Evolutionary conservation across 2,329 filamentous ascomycete species (phyloP).

Genomic region (Lomentospora prolificans): DNA sequence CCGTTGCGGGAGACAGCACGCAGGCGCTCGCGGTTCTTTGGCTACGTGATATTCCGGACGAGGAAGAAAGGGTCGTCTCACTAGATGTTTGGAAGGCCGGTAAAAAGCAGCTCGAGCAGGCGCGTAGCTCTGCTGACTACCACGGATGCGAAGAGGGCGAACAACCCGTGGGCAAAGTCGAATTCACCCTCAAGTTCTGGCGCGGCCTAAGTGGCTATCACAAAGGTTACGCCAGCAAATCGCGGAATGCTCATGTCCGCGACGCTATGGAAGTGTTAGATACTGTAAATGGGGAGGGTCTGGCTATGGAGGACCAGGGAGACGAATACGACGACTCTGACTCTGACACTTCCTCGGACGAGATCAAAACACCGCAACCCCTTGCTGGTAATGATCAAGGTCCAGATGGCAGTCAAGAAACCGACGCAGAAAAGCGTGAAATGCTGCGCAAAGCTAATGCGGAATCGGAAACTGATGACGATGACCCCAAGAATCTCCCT

Average conservation of each 20-base stretch:
- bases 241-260: constrained; percentile 21
- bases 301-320: constrained; percentile 25
- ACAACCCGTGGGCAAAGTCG: constrained; percentile 68
- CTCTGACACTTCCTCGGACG: not conserved
- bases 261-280: constrained; percentile 38
- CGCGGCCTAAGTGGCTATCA: constrained; percentile 4
- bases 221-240: constrained; percentile 1
- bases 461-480: not conserved
- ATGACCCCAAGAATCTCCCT: not conserved
- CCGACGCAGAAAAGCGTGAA: not conserved
- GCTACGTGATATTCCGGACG: constrained; percentile 77
- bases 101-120: constrained; percentile 35
- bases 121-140: constrained; percentile 69
- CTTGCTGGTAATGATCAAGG: not conserved
- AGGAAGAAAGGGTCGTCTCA: constrained; percentile 66
- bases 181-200: constrained; percentile 33
- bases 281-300: constrained; percentile 21
- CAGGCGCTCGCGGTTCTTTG: constrained; percentile 54
- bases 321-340: constrained; percentile 21
- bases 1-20: not conserved
- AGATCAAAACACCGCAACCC: not conserved
- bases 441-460: constrained; percentile 1
- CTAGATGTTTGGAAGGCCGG: constrained; percentile 86
- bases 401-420: not conserved
- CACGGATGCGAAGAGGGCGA: constrained; percentile 64